Evolutionary conservation across 2,329 filamentous ascomycete genomes (phyloP).

Genomic region (Erysiphe pisi): DNA sequence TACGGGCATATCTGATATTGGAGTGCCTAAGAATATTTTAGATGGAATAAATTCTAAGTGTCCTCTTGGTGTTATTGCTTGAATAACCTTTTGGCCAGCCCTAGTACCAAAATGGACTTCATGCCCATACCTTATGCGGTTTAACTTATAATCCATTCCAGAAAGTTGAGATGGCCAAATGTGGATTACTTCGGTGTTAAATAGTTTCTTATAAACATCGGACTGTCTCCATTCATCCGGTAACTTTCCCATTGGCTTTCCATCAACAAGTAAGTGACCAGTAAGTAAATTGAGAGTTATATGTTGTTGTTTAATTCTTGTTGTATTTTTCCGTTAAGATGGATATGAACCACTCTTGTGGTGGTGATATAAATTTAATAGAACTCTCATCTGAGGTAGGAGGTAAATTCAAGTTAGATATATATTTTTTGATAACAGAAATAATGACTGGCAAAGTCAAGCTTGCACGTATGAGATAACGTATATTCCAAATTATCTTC

Average conservation of each 20-base stretch:
- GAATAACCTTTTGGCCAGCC: slow-evolving; percentile 39
- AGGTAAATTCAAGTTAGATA: no score
- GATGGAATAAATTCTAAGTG: slow-evolving; percentile 38
- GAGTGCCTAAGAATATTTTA: slow-evolving; percentile 33
- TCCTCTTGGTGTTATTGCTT: slow-evolving; percentile 35
- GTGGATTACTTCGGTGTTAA: not conserved
- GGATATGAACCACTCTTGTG: no score
- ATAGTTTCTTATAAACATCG: not conserved
- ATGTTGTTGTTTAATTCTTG: no score
- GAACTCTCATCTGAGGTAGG: no score
- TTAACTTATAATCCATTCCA: slow-evolving; percentile 47
- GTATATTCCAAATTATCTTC: slow-evolving; percentile 36
- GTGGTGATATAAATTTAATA: no score
- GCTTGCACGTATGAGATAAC: not conserved
- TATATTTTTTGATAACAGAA: no score
- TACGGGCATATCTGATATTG: slow-evolving; percentile 43
- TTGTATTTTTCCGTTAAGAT: no score
- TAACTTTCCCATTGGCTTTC: slow-evolving; percentile 26
- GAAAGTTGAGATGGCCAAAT: slow-evolving; percentile 39
- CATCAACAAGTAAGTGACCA: slow-evolving; percentile 11
- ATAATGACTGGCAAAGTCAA: not conserved
- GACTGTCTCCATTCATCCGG: slow-evolving; percentile 22
- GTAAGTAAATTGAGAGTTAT: slow-evolving; percentile 6
- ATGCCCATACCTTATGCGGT: slow-evolving; percentile 38
- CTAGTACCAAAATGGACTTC: slow-evolving; percentile 46